phyloP scores from a whole-genome alignment of 352 stramenopile species.

The Phytophthora lateralis region DNA sequence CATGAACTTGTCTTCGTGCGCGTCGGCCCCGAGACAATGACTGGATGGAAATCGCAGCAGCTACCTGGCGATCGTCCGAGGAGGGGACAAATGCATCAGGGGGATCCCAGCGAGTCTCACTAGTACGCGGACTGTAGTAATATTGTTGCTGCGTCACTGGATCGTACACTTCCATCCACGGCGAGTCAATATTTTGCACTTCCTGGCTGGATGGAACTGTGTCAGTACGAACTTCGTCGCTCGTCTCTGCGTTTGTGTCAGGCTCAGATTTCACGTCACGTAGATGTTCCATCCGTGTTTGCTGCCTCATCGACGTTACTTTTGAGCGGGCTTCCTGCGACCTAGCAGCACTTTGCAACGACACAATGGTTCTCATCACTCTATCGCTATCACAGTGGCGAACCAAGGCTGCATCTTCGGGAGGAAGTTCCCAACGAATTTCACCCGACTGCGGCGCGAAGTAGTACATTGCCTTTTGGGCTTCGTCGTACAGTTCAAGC shows the following conservation, averaged over 20 bases:
- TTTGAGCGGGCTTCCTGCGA: constrained; percentile 49
- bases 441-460: constrained; percentile 49
- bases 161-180: constrained; percentile 74
- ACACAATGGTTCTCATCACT: constrained; percentile 47
- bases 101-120: constrained; percentile 54
- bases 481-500: constrained; percentile 61
- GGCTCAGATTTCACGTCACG: neutral
- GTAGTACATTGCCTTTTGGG: constrained; percentile 54
- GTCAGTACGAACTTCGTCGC: neutral
- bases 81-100: constrained; percentile 43
- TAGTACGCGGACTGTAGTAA: constrained; percentile 57
- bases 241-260: neutral
- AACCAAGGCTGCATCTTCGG: constrained; percentile 23
- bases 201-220: neutral
- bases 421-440: constrained; percentile 48
- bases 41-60: constrained; percentile 62
- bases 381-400: constrained; percentile 45
- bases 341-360: constrained; percentile 55
- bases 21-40: constrained; percentile 51
- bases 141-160: constrained; percentile 60
- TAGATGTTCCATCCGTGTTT: constrained; percentile 13
- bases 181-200: neutral
- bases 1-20: constrained; percentile 29
- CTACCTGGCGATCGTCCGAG: constrained; percentile 47
- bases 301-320: constrained; percentile 42